phyloP scores from a whole-genome alignment of 495 filamentous ascomycete species.

The Bathelium albidoporum region DNA sequence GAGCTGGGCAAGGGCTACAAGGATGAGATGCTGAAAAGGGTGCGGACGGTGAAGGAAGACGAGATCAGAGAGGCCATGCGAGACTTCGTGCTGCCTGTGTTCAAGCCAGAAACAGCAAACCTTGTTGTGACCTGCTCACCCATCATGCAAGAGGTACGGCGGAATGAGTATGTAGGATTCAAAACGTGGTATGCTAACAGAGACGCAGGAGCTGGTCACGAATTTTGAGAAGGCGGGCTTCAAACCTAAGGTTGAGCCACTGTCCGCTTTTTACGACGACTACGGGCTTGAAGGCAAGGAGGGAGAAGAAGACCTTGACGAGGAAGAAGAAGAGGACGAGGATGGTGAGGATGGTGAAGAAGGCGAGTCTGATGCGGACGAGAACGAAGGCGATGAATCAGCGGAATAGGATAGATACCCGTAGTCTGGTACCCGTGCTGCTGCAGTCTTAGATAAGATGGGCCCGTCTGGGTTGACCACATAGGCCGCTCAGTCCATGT shows the following conservation, averaged over 20 bases:
- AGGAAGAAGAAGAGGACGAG: conserved; percentile 49
- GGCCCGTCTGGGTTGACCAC: neutral
- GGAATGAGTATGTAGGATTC: neutral
- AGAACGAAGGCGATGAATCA: conserved; percentile 27
- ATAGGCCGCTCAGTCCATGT: neutral
- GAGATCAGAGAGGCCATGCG: conserved; percentile 67
- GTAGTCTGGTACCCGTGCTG: too few species aligned
- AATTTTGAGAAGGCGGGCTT: conserved; percentile 67
- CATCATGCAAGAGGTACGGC: conserved; percentile 68
- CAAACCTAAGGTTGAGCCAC: conserved; percentile 59
- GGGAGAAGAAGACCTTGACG: conserved; percentile 37
- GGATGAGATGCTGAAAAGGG: conserved; percentile 60
- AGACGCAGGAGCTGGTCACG: conserved; percentile 52
- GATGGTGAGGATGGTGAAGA: conserved; percentile 48
- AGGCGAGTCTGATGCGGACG: conserved; percentile 29
- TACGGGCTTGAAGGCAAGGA: conserved; percentile 73
- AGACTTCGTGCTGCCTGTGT: conserved; percentile 67
- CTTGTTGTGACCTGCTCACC: conserved; percentile 82
- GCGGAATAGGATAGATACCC: conserved; percentile 22
- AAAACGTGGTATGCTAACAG: conserved; percentile 4
- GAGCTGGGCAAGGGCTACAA: conserved; percentile 71
- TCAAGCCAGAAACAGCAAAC: conserved; percentile 65
- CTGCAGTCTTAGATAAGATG: neutral
- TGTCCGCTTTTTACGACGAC: conserved; percentile 79
- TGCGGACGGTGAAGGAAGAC: conserved; percentile 63